Evolutionary conservation across 176 grass and related monocot species (phyloP).

Genomic region (Oryza nivara): DNA sequence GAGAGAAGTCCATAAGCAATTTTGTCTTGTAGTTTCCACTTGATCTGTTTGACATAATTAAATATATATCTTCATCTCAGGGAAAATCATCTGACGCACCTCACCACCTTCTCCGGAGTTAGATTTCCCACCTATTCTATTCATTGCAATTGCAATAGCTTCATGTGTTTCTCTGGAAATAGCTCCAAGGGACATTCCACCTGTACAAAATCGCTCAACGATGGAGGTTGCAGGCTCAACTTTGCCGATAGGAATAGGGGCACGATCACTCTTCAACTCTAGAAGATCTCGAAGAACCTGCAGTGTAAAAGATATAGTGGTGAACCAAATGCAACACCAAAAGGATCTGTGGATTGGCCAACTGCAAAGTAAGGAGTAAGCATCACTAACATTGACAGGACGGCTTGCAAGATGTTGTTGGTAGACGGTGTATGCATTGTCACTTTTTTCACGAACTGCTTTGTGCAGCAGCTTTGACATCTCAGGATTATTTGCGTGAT

Average conservation of each 20-base stretch:
- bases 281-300: constrained; percentile 99
- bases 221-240: constrained; percentile 96
- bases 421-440: constrained; percentile 93
- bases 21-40: constrained; percentile 30
- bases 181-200: constrained; percentile 99
- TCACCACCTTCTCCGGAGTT: constrained; percentile 99
- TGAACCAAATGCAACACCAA: constrained; percentile 33
- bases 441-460: constrained; percentile 91
- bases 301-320: constrained; percentile 27
- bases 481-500: constrained; percentile 99
- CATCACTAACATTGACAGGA: constrained; percentile 88
- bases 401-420: constrained; percentile 99
- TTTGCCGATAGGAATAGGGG: constrained; percentile 89
- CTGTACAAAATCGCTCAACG: constrained; percentile 94
- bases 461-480: constrained; percentile 99
- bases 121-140: constrained; percentile 96
- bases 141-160: constrained; percentile 99
- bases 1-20: constrained; percentile 40
- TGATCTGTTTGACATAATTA: constrained; percentile 17
- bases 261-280: constrained; percentile 81
- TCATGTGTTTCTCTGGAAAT: constrained; percentile 99
- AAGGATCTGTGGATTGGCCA: constrained; percentile 10
- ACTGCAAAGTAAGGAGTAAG: constrained; percentile 36
- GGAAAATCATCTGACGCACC: constrained; percentile 56
- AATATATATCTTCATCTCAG: constrained; percentile 35